Percentiles rank a stretch among this genome's conserved stretches.
phyloP scores from a whole-genome alignment of 1,284 basidiomycete genomes.

The Irpex sp. region DNA sequence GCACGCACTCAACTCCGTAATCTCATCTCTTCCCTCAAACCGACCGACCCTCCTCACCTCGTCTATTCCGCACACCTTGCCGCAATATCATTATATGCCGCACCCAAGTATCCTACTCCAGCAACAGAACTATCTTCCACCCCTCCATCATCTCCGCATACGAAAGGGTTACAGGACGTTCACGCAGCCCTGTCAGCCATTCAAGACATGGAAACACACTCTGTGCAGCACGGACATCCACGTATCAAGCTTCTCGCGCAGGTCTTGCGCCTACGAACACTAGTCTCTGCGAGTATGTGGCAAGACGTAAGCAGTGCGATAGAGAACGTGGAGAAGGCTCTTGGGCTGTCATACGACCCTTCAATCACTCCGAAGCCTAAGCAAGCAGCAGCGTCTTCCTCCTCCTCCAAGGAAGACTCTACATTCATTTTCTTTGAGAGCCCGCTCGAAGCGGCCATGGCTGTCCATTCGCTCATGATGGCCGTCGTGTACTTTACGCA shows the following conservation, averaged over 20 bases:
- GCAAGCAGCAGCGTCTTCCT: conserved; percentile 4
- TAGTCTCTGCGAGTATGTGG: conserved; percentile 53
- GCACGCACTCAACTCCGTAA: conserved; percentile 53
- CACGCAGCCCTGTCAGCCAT: conserved; percentile 41
- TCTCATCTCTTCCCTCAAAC: conserved; percentile 44
- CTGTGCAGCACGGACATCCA: conserved; percentile 37
- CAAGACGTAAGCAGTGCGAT: conserved; percentile 43
- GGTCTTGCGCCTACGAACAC: conserved; percentile 47
- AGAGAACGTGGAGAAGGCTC: conserved; percentile 37
- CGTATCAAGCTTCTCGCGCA: conserved; percentile 43
- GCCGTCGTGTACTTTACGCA: conserved; percentile 58
- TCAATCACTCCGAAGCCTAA: conserved; percentile 21
- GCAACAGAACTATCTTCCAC: conserved; percentile 2
- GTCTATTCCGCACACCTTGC: conserved; percentile 53
- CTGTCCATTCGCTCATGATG: conserved; percentile 51
- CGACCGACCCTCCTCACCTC: conserved; percentile 46
- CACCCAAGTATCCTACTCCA: conserved; percentile 19
- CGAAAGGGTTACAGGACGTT: conserved; percentile 27
- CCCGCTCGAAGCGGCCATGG: conserved; percentile 42
- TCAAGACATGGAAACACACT: conserved; percentile 37
- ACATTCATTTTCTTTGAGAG: conserved; percentile 32
- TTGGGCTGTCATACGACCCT: conserved; percentile 37
- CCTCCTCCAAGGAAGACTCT: neutral
- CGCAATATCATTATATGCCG: conserved; percentile 41
- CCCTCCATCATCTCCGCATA: conserved; percentile 17